Percentiles rank a stretch among this genome's conserved stretches.
Evolutionary conservation across 73 alveolate species (phyloP).

Genomic region (Symbiodinium pilosum): DNA sequence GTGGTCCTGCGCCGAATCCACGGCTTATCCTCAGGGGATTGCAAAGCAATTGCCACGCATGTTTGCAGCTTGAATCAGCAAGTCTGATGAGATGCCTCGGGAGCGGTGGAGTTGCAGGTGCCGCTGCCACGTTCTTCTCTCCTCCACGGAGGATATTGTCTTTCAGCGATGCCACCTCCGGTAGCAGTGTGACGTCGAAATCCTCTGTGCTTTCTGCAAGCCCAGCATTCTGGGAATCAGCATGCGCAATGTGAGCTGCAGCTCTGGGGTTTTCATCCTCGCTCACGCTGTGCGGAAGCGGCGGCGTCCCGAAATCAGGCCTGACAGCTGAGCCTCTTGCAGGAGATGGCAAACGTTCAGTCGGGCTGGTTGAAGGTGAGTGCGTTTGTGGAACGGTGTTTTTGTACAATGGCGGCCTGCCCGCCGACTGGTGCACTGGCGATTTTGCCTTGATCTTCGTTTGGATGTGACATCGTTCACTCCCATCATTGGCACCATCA

Average conservation of each 20-base stretch:
- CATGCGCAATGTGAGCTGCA: neutral
- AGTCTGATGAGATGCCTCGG: neutral
- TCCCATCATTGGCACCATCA: neutral
- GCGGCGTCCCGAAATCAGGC: neutral
- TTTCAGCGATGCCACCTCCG: constrained; percentile 27
- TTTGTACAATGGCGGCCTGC: constrained; percentile 69
- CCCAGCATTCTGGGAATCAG: neutral
- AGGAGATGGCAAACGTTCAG: neutral
- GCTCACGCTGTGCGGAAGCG: neutral
- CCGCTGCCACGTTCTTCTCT: neutral
- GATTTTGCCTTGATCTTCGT: neutral
- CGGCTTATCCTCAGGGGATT: neutral
- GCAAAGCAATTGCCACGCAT: neutral
- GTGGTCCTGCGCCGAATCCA: constrained; percentile 82
- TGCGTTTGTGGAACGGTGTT: neutral
- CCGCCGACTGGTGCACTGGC: neutral
- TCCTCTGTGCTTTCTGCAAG: neutral
- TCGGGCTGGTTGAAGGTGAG: neutral
- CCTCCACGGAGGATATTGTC: neutral
- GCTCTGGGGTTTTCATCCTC: neutral
- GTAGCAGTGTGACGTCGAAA: constrained; percentile 63
- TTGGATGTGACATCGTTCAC: neutral
- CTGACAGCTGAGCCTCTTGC: neutral
- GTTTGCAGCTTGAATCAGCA: neutral
- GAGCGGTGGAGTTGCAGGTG: neutral